Evolutionary conservation across 768 basidiomycete species (phyloP).

Genomic region (Candolleomyces aberdarensis): DNA sequence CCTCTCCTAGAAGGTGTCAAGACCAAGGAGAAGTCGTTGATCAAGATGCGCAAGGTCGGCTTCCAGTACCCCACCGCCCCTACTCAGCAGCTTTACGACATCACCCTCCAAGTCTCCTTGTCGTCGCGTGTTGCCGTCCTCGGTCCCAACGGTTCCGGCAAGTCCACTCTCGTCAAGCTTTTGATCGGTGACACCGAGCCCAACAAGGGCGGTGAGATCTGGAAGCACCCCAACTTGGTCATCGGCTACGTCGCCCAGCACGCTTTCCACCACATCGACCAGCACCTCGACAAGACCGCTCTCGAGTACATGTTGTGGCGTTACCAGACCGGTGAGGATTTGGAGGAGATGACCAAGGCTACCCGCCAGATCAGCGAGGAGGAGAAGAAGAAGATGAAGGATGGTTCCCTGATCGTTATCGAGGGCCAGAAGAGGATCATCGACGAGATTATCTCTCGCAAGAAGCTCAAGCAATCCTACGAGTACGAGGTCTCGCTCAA

Average conservation of each 20-base stretch:
- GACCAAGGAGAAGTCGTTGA: slow-evolving; percentile 96
- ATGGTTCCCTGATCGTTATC: slow-evolving; percentile 78
- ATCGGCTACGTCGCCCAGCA: slow-evolving; percentile 99
- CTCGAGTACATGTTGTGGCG: slow-evolving; percentile 99
- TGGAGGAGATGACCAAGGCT: slow-evolving; percentile 95
- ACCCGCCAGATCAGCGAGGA: slow-evolving; percentile 83
- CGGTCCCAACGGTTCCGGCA: slow-evolving; percentile 98
- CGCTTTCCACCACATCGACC: slow-evolving; percentile 99
- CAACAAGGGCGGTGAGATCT: slow-evolving; percentile 95
- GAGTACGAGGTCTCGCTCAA: slow-evolving; percentile 99
- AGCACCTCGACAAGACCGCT: slow-evolving; percentile 97
- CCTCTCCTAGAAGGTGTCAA: slow-evolving; percentile 99
- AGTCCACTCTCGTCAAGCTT: slow-evolving; percentile 95
- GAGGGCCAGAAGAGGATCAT: slow-evolving; percentile 95
- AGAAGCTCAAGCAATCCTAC: slow-evolving; percentile 99
- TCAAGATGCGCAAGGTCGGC: slow-evolving; percentile 97
- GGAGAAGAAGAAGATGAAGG: slow-evolving; percentile 95
- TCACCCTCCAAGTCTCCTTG: slow-evolving; percentile 94
- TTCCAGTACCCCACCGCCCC: slow-evolving; percentile 92
- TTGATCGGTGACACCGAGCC: slow-evolving; percentile 96
- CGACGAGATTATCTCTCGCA: slow-evolving; percentile 86
- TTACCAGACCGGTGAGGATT: slow-evolving; percentile 98
- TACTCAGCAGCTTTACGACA: slow-evolving; percentile 90
- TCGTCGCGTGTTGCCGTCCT: slow-evolving; percentile 98
- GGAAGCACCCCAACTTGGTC: slow-evolving; percentile 99